Base-by-base conservation (phyloP, 768 basidiomycete species). In the Suillus paluster region DNA sequence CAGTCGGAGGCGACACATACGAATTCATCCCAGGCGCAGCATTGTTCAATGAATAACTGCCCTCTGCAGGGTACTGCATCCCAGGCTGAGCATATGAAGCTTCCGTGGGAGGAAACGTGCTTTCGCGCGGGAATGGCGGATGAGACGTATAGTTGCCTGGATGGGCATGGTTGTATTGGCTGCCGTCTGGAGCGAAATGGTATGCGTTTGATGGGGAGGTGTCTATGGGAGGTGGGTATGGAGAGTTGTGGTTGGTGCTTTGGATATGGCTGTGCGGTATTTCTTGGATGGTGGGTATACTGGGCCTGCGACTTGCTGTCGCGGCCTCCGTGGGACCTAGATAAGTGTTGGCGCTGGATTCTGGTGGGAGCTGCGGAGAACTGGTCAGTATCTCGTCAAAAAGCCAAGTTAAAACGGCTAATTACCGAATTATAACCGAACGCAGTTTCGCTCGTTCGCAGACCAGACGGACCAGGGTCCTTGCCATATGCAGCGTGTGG, bases 401-500 rank as follows among this genome's bases (percentile, higher is more conserved):
- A 38, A 59, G 12, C 17, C 8, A 19, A 53, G 30, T 11, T 50
- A 50, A 33, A 33, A 33, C 10, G 25, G 11, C 15, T 36, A 59
- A 30, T 14, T 63, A 74, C 73, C 55, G 64, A 27, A 45, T 68
- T 23, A 42, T 66, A 75, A 4, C 73, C 73, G 48, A 71, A 76
- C 25, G 74, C 56, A 9, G 61, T 19, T 2, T 73, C 73, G 39
- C 62, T 68, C 23, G 58, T 56, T 39, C 70, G 75, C 42, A 75
- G 38, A 2, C 53, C 61, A 6, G 71, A 68, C 17, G 71, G 66
- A 17, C 38, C 30, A 5, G 66, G 39, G 10, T 76, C 70, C 19
- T 69, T 73, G 50, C 63, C 63, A 14, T 70, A 63, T 27, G 67
- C 71, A 39, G 66, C 42, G 57, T 67, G 75, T 25, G 79, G 74